phyloP scores from a whole-genome alignment of 768 basidiomycete genomes.

The Lactarius trivialis region DNA sequence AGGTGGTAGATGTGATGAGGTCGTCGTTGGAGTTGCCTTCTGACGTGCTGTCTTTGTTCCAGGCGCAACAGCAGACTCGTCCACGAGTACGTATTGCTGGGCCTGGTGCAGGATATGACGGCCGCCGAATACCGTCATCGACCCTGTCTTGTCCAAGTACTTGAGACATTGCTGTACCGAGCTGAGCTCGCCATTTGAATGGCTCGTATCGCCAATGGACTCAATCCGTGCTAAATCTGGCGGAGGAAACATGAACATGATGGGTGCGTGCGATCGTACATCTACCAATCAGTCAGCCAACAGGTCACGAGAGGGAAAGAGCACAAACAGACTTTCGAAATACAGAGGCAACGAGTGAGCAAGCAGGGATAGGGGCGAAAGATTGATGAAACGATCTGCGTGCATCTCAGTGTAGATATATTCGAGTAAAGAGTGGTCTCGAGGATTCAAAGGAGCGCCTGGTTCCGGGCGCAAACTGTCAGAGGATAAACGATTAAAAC shows the following conservation, averaged over 20 bases:
- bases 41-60: conserved; percentile 32
- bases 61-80: conserved; percentile 33
- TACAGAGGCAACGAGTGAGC: conserved; percentile 50
- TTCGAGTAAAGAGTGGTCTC: conserved; percentile 61
- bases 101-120: conserved; percentile 20
- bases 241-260: conserved; percentile 54
- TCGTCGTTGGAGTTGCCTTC: conserved; percentile 5
- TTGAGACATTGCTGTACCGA: background rate
- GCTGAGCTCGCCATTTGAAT: background rate
- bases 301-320: background rate
- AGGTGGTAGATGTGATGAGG: background rate
- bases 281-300: conserved; percentile 33
- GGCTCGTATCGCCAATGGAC: background rate
- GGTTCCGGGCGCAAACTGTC: conserved; percentile 3
- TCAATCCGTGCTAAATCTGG: conserved; percentile 23
- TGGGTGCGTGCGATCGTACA: conserved; percentile 58
- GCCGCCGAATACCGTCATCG: conserved; percentile 1
- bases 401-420: conserved; percentile 65
- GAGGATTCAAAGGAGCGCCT: conserved; percentile 39
- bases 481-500: background rate
- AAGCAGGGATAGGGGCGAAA: conserved; percentile 55
- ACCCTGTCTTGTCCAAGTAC: background rate
- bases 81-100: conserved; percentile 43
- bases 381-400: conserved; percentile 59
- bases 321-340: conserved; percentile 46